phyloP scores from a whole-genome alignment of 352 stramenopile genomes.

The Detonula confervacea region DNA sequence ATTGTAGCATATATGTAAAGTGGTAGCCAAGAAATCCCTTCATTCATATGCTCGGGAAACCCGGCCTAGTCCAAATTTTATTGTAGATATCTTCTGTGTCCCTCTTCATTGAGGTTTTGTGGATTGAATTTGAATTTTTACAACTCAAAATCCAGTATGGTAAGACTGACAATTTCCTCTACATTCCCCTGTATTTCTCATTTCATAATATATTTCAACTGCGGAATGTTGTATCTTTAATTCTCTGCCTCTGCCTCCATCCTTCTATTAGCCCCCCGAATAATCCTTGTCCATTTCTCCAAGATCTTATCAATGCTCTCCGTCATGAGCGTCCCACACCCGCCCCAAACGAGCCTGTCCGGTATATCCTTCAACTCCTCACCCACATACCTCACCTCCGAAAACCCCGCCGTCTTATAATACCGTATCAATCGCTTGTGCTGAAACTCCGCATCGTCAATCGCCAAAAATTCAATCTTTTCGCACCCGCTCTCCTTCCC shows the following conservation, averaged over 20 bases:
- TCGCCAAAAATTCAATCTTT: constrained; percentile 77
- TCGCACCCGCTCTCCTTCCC: constrained; percentile 64
- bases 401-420: constrained; percentile 73
- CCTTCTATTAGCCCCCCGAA: constrained; percentile 15
- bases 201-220: background rate
- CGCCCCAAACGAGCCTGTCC: constrained; percentile 83
- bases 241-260: constrained; percentile 4
- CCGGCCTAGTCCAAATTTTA: too few species aligned
- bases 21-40: too few species aligned
- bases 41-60: too few species aligned
- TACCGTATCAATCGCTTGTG: constrained; percentile 79
- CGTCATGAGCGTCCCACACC: constrained; percentile 81
- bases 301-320: constrained; percentile 67
- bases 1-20: too few species aligned
- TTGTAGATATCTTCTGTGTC: too few species aligned
- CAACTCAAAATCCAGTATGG: too few species aligned
- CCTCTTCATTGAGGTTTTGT: too few species aligned
- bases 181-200: too few species aligned
- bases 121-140: too few species aligned
- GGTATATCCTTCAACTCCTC: constrained; percentile 79
- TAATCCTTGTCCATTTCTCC: constrained; percentile 64
- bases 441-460: constrained; percentile 84
- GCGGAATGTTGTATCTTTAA: background rate
- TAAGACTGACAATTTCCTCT: too few species aligned
- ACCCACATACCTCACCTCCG: constrained; percentile 81